Evolutionary conservation across 2,329 filamentous ascomycete genomes (phyloP), one percentile per base, ranked within the genome.

Genomic region (Xylaria sp.): DNA sequence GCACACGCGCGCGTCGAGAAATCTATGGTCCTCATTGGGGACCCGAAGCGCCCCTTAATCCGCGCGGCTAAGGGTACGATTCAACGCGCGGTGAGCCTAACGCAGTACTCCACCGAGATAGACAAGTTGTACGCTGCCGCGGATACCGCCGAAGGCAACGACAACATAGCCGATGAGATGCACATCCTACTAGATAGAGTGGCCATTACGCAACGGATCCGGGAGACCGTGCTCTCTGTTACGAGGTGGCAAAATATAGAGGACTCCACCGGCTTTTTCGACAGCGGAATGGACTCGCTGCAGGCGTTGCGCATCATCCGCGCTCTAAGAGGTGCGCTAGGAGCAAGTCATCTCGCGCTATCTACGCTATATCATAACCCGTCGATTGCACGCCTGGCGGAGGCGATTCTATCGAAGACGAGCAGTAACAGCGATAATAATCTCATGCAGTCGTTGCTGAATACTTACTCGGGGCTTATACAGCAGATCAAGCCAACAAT

Each of bases 61-160:
- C 72, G 73, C n/a, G 66, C 72, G 4, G 68, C 66, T 3, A 75
- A 74, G 40, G 74, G 71, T 5, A 73, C 74, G 1, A 66, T 75
- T 6, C 65, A 72, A 46, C 62, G 72, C 5, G 10, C 53, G 4
- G 60, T 63, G 0, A 74, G 71, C 49, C 56, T 74, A 11, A 62
- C 60, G 1, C 73, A 72, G 33, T 74, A 74, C 31, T 42, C 48
- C 9, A 23, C 36, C 15, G 65, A 67, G 40, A 17, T 67, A 4
- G 65, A 67, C 17, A 67, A 64, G n/a, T 54, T 67, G 48, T 67
- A 67, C 60, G 7, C 65, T 0, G 40, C 15, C 40, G 59, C 60
- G 5, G 59, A 64, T 60, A 38, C 40, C 20, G 10, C 36, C 36
- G 36, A 40, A 15, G 36, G 36, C 11, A 40, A 57, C 38, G 61